Percentiles rank a stretch among this genome's conserved stretches.
Conservation (phyloP, 1,284 basidiomycete species). For the Coriolopsis trogii region DNA sequence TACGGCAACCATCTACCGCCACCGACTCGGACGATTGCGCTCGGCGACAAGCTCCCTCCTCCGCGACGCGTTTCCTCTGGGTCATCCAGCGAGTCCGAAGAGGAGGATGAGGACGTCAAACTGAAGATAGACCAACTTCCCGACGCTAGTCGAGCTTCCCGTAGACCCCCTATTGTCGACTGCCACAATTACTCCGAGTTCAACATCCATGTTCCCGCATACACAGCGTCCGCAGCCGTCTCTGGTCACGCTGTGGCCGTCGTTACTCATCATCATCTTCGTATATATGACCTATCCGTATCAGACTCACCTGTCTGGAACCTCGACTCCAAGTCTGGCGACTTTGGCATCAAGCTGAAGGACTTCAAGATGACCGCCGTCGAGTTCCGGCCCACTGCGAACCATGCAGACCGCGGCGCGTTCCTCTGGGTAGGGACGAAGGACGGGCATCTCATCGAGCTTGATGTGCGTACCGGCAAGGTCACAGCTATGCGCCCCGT, state of each 20-base stretch:
- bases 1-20: slow-evolving; percentile 61
- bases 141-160: slow-evolving; percentile 81
- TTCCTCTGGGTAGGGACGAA: slow-evolving; percentile 87
- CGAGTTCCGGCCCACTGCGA: slow-evolving; percentile 65
- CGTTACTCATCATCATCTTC: slow-evolving; percentile 62
- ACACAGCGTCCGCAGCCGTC: slow-evolving; percentile 57
- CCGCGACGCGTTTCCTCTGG: slow-evolving; percentile 46
- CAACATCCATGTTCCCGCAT: slow-evolving; percentile 60
- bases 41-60: slow-evolving; percentile 70
- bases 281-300: slow-evolving; percentile 60
- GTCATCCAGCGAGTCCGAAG: slow-evolving; percentile 52
- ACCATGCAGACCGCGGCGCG: slow-evolving; percentile 41
- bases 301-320: slow-evolving; percentile 51
- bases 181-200: slow-evolving; percentile 48
- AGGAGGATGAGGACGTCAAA: slow-evolving; percentile 34
- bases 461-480: slow-evolving; percentile 67
- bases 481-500: slow-evolving; percentile 59
- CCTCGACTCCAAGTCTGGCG: slow-evolving; percentile 65
- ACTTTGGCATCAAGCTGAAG: slow-evolving; percentile 54
- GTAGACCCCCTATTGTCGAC: slow-evolving; percentile 64
- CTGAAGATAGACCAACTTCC: slow-evolving; percentile 67
- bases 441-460: slow-evolving; percentile 84
- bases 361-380: slow-evolving; percentile 76
- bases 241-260: slow-evolving; percentile 69
- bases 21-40: slow-evolving; percentile 69